A percentile compares a stretch with the other conserved stretches of the same genome.
Evolutionary conservation across 306 rosid species (phyloP).

Genomic region (Begonia masoniana): DNA sequence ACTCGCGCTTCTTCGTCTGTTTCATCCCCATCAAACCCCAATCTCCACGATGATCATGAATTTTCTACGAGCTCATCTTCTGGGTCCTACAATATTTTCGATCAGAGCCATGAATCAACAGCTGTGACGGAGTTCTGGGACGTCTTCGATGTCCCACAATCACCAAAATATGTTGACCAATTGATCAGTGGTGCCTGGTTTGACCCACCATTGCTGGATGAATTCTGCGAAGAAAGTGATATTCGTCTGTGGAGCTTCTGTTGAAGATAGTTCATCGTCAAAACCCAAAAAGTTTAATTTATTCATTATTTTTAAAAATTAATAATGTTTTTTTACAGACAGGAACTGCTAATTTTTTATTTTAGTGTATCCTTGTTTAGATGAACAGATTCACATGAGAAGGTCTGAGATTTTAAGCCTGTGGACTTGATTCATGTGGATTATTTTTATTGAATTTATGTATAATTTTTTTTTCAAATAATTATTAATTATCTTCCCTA

Average conservation of each 20-base stretch:
- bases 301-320: too few relatives aligned
- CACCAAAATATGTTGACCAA: constrained; percentile 46
- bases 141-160: constrained; percentile 31
- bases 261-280: constrained; percentile 12
- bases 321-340: too few relatives aligned
- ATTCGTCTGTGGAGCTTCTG: constrained; percentile 78
- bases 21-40: constrained; percentile 22
- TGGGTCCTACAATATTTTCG: not conserved
- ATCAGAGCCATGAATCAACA: constrained; percentile 13
- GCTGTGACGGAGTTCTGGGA: constrained; percentile 43
- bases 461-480: too few relatives aligned
- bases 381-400: too few relatives aligned
- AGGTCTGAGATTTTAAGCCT: too few relatives aligned
- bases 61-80: constrained; percentile 26
- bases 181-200: constrained; percentile 37
- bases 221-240: constrained; percentile 57
- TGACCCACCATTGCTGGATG: constrained; percentile 35
- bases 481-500: too few relatives aligned
- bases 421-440: too few relatives aligned
- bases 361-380: too few relatives aligned
- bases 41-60: constrained; percentile 28
- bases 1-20: constrained; percentile 30
- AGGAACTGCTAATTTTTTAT: too few relatives aligned
- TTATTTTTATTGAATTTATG: too few relatives aligned
- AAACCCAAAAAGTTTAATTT: too few relatives aligned